Conservation (phyloP, 441 rosid species). For the Gossypium gossypioides region DNA sequence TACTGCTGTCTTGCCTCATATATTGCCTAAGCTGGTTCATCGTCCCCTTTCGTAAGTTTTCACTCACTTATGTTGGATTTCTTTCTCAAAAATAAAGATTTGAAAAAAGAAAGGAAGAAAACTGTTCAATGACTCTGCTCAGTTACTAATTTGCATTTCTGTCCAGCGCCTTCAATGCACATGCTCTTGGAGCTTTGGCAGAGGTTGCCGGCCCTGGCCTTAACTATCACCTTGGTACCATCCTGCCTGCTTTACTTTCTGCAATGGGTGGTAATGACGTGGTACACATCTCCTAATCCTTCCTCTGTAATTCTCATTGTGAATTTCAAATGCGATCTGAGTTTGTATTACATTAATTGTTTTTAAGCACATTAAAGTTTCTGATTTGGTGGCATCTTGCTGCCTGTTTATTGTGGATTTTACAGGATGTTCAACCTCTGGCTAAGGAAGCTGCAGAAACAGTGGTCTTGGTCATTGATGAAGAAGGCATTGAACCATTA, state of each 20-base stretch:
- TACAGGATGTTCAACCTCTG: slow-evolving; percentile 72
- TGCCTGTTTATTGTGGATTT: slow-evolving; percentile 12
- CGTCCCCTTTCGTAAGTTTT: slow-evolving; percentile 87
- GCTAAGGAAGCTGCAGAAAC: slow-evolving; percentile 95
- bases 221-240: slow-evolving; percentile 71
- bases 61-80: slow-evolving; percentile 10
- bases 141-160: slow-evolving; percentile 18
- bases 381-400: neutral
- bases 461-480: slow-evolving; percentile 80
- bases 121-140: slow-evolving; percentile 8
- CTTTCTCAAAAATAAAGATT: neutral
- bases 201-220: slow-evolving; percentile 98
- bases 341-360: neutral
- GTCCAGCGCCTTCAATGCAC: slow-evolving; percentile 89
- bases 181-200: slow-evolving; percentile 96
- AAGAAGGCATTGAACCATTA: slow-evolving; percentile 81
- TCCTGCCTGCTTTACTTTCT: slow-evolving; percentile 91
- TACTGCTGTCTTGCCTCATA: slow-evolving; percentile 95
- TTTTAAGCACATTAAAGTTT: neutral
- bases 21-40: slow-evolving; percentile 90
- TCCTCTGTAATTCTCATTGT: neutral
- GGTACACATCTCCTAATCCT: slow-evolving; percentile 29
- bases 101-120: neutral
- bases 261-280: slow-evolving; percentile 73
- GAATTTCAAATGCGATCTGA: neutral